phyloP scores from a whole-genome alignment of 495 filamentous ascomycete species.

The Elasticomyces elasticus region DNA sequence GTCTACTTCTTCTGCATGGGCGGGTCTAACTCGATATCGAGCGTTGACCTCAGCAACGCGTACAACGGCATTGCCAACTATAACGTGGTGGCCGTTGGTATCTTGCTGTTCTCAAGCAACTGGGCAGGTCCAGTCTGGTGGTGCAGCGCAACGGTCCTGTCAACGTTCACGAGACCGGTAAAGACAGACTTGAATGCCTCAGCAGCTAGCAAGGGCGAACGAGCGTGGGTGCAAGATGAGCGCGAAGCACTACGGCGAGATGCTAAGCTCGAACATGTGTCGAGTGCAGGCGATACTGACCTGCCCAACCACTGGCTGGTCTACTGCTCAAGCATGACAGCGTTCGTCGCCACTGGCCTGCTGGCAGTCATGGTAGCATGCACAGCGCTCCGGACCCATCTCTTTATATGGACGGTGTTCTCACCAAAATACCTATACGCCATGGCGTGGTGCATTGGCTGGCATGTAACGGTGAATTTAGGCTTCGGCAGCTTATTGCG shows the following conservation, averaged over 20 bases:
- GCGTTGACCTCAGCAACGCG: slow-evolving; percentile 45
- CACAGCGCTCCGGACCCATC: slow-evolving; percentile 68
- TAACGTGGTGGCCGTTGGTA: slow-evolving; percentile 52
- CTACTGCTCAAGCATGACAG: slow-evolving; percentile 53
- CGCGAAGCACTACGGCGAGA: slow-evolving; percentile 13
- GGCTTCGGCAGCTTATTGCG: slow-evolving; percentile 46
- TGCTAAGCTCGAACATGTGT: background rate
- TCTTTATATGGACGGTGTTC: slow-evolving; percentile 99
- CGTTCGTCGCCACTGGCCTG: slow-evolving; percentile 51
- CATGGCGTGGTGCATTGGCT: slow-evolving; percentile 75
- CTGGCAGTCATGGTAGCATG: slow-evolving; percentile 81
- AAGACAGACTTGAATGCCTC: background rate
- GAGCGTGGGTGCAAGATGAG: slow-evolving; percentile 19
- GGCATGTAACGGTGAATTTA: slow-evolving; percentile 65
- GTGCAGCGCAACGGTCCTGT: slow-evolving; percentile 40
- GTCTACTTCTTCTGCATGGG: slow-evolving; percentile 82
- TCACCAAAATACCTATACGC: slow-evolving; percentile 91
- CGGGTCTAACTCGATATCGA: slow-evolving; percentile 85
- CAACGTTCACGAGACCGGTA: slow-evolving; percentile 37
- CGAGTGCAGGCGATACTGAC: background rate
- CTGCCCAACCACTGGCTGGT: slow-evolving; percentile 24
- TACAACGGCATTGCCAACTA: slow-evolving; percentile 43
- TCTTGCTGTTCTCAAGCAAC: slow-evolving; percentile 77
- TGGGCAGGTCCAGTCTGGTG: slow-evolving; percentile 92
- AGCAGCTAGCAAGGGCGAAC: background rate